These are phyloP conservation scores for Paecilomyces niveus DNA, from an alignment of 2,329 filamentous ascomycete species.

Conservation along the genomic window DNA sequence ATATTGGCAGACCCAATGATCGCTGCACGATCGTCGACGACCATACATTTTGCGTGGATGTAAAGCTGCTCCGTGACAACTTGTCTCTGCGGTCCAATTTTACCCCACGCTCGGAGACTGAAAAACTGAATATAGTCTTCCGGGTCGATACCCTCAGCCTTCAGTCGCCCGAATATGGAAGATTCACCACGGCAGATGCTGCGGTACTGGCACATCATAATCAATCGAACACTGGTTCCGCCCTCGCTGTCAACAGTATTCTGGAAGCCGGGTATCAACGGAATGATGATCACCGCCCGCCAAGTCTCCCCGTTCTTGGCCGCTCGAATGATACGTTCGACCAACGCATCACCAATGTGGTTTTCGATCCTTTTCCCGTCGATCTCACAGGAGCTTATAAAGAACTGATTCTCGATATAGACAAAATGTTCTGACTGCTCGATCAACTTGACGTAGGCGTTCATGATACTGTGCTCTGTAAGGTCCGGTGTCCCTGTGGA, in stretches of 20 bases:
- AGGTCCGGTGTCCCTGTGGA: slow-evolving; percentile 78
- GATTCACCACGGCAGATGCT: slow-evolving; percentile 90
- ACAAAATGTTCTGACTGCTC: slow-evolving; percentile 94
- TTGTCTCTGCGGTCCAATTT: slow-evolving; percentile 72
- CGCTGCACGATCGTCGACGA: slow-evolving; percentile 87
- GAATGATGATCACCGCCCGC: slow-evolving; percentile 84
- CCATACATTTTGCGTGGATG: slow-evolving; percentile 94
- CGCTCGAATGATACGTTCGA: slow-evolving; percentile 82
- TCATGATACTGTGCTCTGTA: slow-evolving; percentile 91
- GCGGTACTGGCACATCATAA: slow-evolving; percentile 94
- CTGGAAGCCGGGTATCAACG: slow-evolving; percentile 96
- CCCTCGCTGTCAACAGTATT: slow-evolving; percentile 92
- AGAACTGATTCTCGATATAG: slow-evolving; percentile 99
- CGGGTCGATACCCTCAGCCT: slow-evolving; percentile 74
- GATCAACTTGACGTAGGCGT: slow-evolving; percentile 90
- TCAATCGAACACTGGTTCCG: slow-evolving; percentile 86
- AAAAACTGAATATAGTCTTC: slow-evolving; percentile 96
- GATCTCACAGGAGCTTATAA: slow-evolving; percentile 86
- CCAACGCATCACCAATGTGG: slow-evolving; percentile 86
- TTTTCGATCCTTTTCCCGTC: slow-evolving; percentile 85
- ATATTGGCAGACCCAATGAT: slow-evolving; percentile 98
- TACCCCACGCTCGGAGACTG: slow-evolving; percentile 84
- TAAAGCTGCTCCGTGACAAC: slow-evolving; percentile 95
- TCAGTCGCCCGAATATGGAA: slow-evolving; percentile 83
- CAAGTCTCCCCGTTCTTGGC: slow-evolving; percentile 79